These are phyloP conservation scores for Plectranthus barbatus DNA, from an alignment of 257 asterid species.

Conservation along the genomic window DNA sequence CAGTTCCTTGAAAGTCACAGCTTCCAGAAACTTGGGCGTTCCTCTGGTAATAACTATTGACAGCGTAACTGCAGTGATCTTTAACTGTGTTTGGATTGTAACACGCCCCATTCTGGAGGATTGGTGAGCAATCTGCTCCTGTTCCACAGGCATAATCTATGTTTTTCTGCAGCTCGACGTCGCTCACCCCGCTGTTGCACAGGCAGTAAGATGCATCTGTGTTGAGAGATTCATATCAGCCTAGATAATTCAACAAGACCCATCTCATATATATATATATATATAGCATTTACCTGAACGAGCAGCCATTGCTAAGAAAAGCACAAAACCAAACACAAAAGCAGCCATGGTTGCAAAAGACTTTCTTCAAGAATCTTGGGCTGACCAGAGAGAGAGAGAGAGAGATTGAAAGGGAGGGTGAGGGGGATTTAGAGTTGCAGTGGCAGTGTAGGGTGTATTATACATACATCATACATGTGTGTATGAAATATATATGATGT, in stretches of 20 bases:
- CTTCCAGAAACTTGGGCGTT: conserved; percentile 34
- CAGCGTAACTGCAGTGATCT: conserved; percentile 90
- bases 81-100: conserved; percentile 60
- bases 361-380: neutral
- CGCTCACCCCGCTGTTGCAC: conserved; percentile 46
- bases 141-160: conserved; percentile 87
- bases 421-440: too few relatives aligned
- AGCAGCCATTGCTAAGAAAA: conserved; percentile 41
- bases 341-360: conserved; percentile 36
- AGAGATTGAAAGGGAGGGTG: neutral
- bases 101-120: conserved; percentile 55
- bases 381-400: neutral
- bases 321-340: conserved; percentile 29
- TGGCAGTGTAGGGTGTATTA: too few relatives aligned
- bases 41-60: conserved; percentile 75
- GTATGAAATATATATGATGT: too few relatives aligned
- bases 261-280: too few relatives aligned
- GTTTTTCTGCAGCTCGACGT: conserved; percentile 39
- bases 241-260: too few relatives aligned
- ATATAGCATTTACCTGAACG: conserved; percentile 32
- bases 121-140: conserved; percentile 75
- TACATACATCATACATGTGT: too few relatives aligned
- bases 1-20: conserved; percentile 69
- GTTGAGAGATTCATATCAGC: neutral
- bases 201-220: conserved; percentile 61